Evolutionary conservation across 495 filamentous ascomycete genomes (phyloP), one percentile per base, ranked within the genome.

Genomic region (Aspergillus incahuasiensis): DNA sequence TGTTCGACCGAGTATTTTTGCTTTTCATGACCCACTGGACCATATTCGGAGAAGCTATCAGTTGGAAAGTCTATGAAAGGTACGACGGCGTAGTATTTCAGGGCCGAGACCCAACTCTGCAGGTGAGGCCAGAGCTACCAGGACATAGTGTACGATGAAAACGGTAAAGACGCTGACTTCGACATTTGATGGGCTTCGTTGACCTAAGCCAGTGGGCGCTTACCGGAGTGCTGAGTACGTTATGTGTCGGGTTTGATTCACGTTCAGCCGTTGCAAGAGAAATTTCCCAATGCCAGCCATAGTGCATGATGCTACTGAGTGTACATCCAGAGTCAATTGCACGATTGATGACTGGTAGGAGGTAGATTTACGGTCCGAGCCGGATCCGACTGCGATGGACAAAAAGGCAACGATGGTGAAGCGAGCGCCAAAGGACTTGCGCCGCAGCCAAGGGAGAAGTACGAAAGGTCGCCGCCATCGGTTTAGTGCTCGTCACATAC

Each of bases 1-100:
- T 39, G 59, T 58, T 62, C 60, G 48, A 53, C 56, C 48, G 40
- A 43, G 56, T 56, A 52, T 54, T 22, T 54, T 47, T 39, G 18
- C 19, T 54, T 54, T 54, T 38, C 7, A 18, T 32, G 21, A 9
- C 39, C 40, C 20, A 16, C 25, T 39, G 24, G n/a, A n/a, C 11
- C 30, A 2, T n/a, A 32, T 48, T n/a, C 15, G 2, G n/a, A 18
- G 2, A 18, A 8, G 12, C 32, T 35, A 35, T 35, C 32, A 35
- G 2, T 5, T 2, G 32, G 12, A 35, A 35, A 15, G 13, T 3
- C 6, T 35, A 15, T 7, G 32, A 12, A 35, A 35, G 32, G 13
- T 2, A 35, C 8, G 5, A 35, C 9, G 12, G 32, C 6, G 8
- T 35, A 28, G 25, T 12, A 5, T 15, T 35, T 3, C 2, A 12